Evolutionary conservation across 345 rosid genomes (phyloP).

Genomic region (Boechera divaricarpa): DNA sequence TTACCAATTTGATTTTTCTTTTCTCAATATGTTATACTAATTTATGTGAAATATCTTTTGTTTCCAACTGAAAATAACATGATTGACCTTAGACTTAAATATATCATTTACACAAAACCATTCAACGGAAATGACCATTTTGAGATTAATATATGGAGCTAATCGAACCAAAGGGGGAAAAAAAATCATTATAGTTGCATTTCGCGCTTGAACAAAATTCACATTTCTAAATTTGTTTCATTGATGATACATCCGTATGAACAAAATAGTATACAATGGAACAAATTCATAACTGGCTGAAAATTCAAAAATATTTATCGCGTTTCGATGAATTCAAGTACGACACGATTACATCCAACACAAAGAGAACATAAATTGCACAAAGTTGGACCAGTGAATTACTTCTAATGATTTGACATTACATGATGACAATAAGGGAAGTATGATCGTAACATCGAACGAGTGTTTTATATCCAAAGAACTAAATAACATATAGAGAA

Average conservation of each 20-base stretch:
- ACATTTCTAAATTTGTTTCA: neutral
- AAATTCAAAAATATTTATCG: neutral
- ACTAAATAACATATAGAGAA: constrained; percentile 1
- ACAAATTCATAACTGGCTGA: neutral
- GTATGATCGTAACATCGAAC: neutral
- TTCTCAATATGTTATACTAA: neutral
- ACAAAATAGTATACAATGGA: neutral
- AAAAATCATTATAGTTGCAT: neutral
- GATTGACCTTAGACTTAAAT: neutral
- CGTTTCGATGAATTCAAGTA: neutral
- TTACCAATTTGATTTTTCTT: constrained; percentile 13
- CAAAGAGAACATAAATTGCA: neutral
- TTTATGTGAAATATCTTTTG: constrained; percentile 21
- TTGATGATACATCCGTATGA: neutral
- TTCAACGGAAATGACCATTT: neutral
- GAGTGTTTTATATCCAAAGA: neutral
- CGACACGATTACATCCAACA: neutral
- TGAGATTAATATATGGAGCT: neutral
- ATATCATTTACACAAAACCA: neutral
- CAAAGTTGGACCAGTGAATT: neutral
- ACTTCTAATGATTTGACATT: neutral
- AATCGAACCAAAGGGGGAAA: neutral
- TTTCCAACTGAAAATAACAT: constrained; percentile 18
- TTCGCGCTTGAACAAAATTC: neutral
- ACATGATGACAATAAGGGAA: neutral